These are phyloP conservation scores for Isoetes engelmannii DNA, from an alignment of 83 land plant species.

Conservation along the genomic window DNA sequence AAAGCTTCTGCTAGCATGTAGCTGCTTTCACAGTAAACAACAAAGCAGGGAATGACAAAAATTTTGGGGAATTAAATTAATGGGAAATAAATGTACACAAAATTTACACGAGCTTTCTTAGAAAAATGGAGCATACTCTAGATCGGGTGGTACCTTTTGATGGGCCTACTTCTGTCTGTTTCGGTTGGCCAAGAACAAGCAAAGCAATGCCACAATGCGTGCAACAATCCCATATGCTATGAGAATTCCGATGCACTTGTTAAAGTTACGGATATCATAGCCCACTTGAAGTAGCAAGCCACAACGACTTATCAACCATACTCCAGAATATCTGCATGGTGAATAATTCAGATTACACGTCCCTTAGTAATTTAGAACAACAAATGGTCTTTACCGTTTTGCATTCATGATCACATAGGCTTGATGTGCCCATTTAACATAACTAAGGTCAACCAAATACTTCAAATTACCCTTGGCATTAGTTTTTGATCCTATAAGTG, in stretches of 20 bases:
- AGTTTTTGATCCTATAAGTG: slow-evolving; percentile 3
- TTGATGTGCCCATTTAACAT: slow-evolving; percentile 10
- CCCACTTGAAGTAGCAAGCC: background rate
- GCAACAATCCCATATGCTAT: slow-evolving; percentile 2
- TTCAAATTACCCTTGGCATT: background rate
- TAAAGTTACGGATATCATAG: background rate
- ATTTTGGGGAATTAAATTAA: too few relatives aligned
- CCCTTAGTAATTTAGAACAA: background rate
- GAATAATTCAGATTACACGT: background rate
- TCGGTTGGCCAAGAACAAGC: slow-evolving; percentile 8
- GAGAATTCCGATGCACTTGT: slow-evolving; percentile 7
- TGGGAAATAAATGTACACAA: too few relatives aligned
- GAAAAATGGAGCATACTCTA: too few relatives aligned
- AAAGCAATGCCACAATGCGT: slow-evolving; percentile 5
- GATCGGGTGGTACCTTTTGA: too few relatives aligned
- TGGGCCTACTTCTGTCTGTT: background rate
- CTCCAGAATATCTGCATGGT: slow-evolving; percentile 6
- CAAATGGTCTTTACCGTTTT: background rate
- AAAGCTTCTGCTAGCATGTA: too few relatives aligned
- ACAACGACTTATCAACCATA: slow-evolving; percentile 14
- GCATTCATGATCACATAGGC: slow-evolving; percentile 10
- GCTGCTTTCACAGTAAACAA: too few relatives aligned
- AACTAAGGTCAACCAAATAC: slow-evolving; percentile 1
- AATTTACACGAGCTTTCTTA: too few relatives aligned
- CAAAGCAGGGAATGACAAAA: too few relatives aligned